These are phyloP conservation scores for Phlebiopsis flavidoalba DNA, from an alignment of 768 basidiomycete genomes.

Conservation along the genomic window DNA sequence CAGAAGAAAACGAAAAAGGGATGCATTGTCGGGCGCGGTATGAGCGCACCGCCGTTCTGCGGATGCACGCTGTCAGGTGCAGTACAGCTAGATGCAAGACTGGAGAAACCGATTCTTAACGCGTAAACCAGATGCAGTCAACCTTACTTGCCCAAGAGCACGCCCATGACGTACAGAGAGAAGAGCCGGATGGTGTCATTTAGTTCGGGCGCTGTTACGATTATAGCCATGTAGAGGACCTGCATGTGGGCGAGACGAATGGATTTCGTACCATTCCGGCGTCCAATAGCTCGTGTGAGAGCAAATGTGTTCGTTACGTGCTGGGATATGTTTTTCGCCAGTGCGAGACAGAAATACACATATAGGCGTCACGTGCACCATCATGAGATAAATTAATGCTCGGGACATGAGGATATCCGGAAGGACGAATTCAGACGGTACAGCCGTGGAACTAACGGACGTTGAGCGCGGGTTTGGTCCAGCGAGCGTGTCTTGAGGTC, in stretches of 20 bases:
- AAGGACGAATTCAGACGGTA: neutral
- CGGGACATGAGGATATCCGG: slow-evolving; percentile 2
- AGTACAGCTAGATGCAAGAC: too few relatives aligned
- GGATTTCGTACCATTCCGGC: too few relatives aligned
- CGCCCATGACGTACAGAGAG: neutral
- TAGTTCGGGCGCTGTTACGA: neutral
- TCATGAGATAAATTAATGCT: neutral
- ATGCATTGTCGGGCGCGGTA: neutral
- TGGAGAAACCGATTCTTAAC: neutral
- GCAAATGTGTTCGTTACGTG: neutral
- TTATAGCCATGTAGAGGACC: too few relatives aligned
- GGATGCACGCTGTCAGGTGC: neutral
- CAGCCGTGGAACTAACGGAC: neutral
- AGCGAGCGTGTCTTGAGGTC: neutral
- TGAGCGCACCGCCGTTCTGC: neutral
- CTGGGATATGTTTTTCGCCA: neutral
- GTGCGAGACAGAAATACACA: neutral
- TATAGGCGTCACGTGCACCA: neutral
- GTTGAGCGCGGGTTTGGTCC: slow-evolving; percentile 1
- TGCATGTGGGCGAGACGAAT: too few relatives aligned
- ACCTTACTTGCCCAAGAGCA: neutral
- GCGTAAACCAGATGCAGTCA: neutral
- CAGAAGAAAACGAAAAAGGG: neutral
- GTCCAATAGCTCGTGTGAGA: neutral
- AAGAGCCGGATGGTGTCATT: neutral